Evolutionary conservation across 2,329 filamentous ascomycete genomes (phyloP).

Genomic region (Cercospora citrullina): DNA sequence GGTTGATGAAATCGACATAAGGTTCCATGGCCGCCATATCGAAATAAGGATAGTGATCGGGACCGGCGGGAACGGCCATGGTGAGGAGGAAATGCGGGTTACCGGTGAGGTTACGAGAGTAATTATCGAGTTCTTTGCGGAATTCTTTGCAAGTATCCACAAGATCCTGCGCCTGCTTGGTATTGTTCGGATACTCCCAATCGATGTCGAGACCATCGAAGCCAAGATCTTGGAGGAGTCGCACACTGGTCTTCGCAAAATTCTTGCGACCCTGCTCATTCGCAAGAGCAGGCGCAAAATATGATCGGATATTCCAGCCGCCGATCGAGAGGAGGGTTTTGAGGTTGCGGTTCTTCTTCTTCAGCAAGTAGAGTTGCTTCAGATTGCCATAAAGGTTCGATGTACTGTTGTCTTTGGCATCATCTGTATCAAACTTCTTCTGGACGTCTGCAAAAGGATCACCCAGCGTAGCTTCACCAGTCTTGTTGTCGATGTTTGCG

Average conservation of each 20-base stretch:
- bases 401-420: constrained; percentile 48
- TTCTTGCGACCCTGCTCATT: constrained; percentile 60
- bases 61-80: constrained; percentile 46
- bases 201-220: constrained; percentile 58
- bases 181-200: constrained; percentile 48
- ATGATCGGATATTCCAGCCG: constrained; percentile 76
- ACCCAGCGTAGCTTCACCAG: constrained; percentile 72
- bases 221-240: constrained; percentile 75
- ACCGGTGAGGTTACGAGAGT: constrained; percentile 30
- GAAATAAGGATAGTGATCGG: constrained; percentile 44
- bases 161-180: constrained; percentile 42
- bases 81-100: constrained; percentile 45
- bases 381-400: constrained; percentile 65
- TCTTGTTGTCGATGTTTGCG: constrained; percentile 75
- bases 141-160: constrained; percentile 35
- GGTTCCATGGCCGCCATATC: constrained; percentile 41
- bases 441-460: constrained; percentile 68
- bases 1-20: constrained; percentile 49
- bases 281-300: constrained; percentile 69
- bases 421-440: constrained; percentile 67
- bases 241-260: constrained; percentile 71
- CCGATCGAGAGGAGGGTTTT: constrained; percentile 81
- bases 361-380: constrained; percentile 73
- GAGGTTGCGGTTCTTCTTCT: constrained; percentile 71
- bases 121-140: constrained; percentile 43